A percentile compares a stretch with the other conserved stretches of the same genome.
Conservation (phyloP, 192 early-diverging fungal species). For the Rhizoclosmatium sp. region DNA sequence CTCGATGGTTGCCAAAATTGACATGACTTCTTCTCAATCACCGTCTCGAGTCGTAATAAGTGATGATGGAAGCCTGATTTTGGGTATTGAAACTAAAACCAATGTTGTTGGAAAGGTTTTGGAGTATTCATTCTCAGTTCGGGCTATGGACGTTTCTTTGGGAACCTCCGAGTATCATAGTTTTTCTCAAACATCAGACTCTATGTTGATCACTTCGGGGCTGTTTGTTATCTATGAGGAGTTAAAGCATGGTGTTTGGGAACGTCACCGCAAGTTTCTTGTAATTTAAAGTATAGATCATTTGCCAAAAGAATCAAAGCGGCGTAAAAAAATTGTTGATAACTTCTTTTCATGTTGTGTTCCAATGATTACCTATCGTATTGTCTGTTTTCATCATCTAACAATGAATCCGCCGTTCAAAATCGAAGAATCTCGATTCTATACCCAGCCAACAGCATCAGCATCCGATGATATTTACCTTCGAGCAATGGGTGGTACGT, state of each 20-base stretch:
- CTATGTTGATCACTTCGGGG: background rate
- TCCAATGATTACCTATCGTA: background rate
- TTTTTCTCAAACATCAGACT: background rate
- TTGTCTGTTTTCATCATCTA: background rate
- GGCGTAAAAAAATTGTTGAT: no score
- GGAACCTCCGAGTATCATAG: background rate
- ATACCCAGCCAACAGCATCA: background rate
- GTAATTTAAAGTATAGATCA: background rate
- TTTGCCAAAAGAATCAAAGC: background rate
- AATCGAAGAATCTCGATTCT: background rate
- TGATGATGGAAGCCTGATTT: background rate
- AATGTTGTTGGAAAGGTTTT: background rate
- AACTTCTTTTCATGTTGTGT: background rate
- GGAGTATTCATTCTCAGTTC: background rate
- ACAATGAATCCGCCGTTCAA: background rate
- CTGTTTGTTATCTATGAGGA: conserved; percentile 6
- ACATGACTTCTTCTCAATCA: background rate
- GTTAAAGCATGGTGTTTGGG: background rate
- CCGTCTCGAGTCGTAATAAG: background rate
- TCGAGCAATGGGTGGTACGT: background rate
- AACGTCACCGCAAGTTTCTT: background rate
- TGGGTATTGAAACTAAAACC: background rate
- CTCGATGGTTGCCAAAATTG: background rate
- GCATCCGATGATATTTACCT: background rate
- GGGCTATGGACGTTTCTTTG: background rate